Conservation (phyloP, 768 basidiomycete genomes). For the button mushroom (Agaricus bisporus) region DNA sequence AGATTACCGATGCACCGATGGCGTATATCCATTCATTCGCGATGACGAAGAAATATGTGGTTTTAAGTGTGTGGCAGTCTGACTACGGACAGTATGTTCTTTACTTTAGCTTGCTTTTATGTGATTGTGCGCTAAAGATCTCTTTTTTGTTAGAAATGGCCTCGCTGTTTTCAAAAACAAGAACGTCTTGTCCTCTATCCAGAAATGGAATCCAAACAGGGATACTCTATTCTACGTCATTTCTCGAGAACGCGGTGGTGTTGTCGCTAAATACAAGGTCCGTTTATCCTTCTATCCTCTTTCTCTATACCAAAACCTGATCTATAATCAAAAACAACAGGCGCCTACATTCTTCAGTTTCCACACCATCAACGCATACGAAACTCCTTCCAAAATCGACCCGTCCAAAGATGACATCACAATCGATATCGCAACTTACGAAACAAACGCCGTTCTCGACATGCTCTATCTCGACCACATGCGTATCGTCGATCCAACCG, state of each 20-base stretch:
- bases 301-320: no score
- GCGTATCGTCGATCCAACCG: neutral
- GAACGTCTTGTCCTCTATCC: neutral
- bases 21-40: conserved; percentile 7
- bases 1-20: conserved; percentile 6
- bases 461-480: conserved; percentile 4
- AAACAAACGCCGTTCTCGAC: conserved; percentile 1
- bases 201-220: neutral
- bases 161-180: neutral
- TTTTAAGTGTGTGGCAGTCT: conserved; percentile 1
- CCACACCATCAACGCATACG: conserved; percentile 5
- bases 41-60: neutral
- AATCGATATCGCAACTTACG: conserved; percentile 3
- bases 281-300: neutral
- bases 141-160: neutral
- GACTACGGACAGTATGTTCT: conserved; percentile 1
- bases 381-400: neutral
- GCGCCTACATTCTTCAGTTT: conserved; percentile 1
- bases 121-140: no score
- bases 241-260: neutral
- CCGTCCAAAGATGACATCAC: neutral
- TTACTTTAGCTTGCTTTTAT: neutral
- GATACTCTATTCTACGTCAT: conserved; percentile 4
- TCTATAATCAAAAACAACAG: neutral
- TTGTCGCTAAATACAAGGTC: conserved; percentile 4